Evolutionary conservation across 2,329 filamentous ascomycete species (phyloP), one percentile per base, ranked within the genome.

Genomic region (Claviceps digitariae): DNA sequence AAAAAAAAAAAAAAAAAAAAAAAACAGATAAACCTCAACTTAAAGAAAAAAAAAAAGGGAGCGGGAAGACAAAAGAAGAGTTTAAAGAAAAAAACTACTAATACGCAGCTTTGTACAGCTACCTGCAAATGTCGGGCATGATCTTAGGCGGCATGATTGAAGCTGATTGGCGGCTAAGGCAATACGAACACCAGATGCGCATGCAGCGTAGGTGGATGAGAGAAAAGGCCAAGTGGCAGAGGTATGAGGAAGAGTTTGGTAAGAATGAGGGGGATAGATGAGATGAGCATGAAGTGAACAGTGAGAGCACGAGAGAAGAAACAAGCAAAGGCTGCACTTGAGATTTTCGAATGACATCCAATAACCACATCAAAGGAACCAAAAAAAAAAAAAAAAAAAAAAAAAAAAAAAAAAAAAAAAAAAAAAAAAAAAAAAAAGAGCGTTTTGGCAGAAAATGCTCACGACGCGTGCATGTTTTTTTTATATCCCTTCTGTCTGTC

Each of bases 81-180:
- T 5, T 7, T 20, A 20, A 40, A 17, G 20, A n/a, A n/a, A n/a
- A n/a, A n/a, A n/a, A n/a, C n/a, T n/a, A 34, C 52, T 54, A 9
- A 54, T 43, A 36, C 9, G 20, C n/a, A n/a, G n/a, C n/a, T n/a
- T n/a, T n/a, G 13, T 34, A 25, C 62, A 90, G 87, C 31, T 91
- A 88, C 64, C 72, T 90, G 17, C 86, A 90, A 66, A 88, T 90
- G 84, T 87, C 83, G n/a, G 83, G 82, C 56, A 90, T 90, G 86
- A 83, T 86, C n/a, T 63, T 88, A 36, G 87, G 87, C 45, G 77
- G 81, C 62, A 86, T 87, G 76, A 76, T 90, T 52, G 84, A 89
- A 70, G 87, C 86, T 2, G 87, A 91, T 63, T 69, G 73, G 53
- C 75, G 82, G 50, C 73, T 90, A 60, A 76, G 83, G 51, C 71